These are phyloP conservation scores for Soucietia sequanensis DNA, from an alignment of 805 yeast species.

Conservation along the genomic window DNA sequence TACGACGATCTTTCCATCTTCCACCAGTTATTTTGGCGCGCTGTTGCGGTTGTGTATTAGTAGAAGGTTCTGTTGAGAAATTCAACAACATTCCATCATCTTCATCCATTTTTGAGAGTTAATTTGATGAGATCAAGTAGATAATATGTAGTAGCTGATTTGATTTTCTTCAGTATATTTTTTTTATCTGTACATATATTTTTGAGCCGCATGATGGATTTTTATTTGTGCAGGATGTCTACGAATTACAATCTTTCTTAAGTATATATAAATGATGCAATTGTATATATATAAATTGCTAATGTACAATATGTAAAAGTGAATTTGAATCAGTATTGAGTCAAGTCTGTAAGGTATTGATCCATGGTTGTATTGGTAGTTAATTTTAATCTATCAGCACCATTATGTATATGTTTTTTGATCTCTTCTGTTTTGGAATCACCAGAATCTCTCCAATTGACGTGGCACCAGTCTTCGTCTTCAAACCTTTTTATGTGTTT, in stretches of 20 bases:
- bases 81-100: conserved; percentile 80
- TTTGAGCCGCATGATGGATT: too few relatives aligned
- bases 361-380: conserved; percentile 20
- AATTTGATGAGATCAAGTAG: conserved; percentile 5
- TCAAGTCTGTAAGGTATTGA: conserved; percentile 24
- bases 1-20: conserved; percentile 78
- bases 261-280: too few relatives aligned
- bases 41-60: background rate
- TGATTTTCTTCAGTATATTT: too few relatives aligned
- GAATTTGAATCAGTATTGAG: too few relatives aligned
- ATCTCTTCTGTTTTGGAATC: conserved; percentile 16
- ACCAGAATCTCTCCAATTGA: conserved; percentile 25
- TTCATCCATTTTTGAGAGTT: conserved; percentile 23
- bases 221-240: too few relatives aligned
- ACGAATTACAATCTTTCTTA: too few relatives aligned
- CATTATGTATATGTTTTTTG: conserved; percentile 12
- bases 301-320: conserved; percentile 1
- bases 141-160: too few relatives aligned
- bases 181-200: too few relatives aligned
- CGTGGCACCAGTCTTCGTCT: conserved; percentile 39
- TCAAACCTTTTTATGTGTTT: conserved; percentile 38
- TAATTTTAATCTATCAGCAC: conserved; percentile 16
- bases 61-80: conserved; percentile 42
- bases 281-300: too few relatives aligned
- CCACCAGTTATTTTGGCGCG: conserved; percentile 60